phyloP scores from a whole-genome alignment of 2,329 filamentous ascomycete species.

The Penicillium sp. region DNA sequence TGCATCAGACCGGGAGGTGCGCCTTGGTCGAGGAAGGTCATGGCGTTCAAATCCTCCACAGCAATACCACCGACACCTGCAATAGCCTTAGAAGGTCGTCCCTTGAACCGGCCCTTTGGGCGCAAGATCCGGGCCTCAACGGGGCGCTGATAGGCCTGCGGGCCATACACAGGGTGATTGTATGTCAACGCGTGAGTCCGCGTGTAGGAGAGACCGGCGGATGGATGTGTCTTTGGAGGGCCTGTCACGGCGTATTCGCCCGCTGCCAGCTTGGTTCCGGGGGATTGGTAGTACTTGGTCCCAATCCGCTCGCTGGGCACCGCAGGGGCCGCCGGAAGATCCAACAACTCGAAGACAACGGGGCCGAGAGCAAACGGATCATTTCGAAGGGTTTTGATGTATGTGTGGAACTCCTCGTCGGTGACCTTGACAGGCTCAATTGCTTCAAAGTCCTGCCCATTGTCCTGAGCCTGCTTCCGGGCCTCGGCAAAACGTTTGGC shows the following conservation, averaged over 20 bases:
- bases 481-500: slow-evolving; percentile 33
- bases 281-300: slow-evolving; percentile 34
- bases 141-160: slow-evolving; percentile 50
- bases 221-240: slow-evolving; percentile 60
- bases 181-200: slow-evolving; percentile 51
- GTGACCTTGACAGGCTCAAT: slow-evolving; percentile 30
- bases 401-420: slow-evolving; percentile 45
- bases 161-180: slow-evolving; percentile 59
- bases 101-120: slow-evolving; percentile 39
- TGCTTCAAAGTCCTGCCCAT: slow-evolving; percentile 34
- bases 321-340: slow-evolving; percentile 48
- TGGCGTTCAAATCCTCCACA: slow-evolving; percentile 36
- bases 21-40: slow-evolving; percentile 31
- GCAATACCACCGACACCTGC: slow-evolving; percentile 42
- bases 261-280: slow-evolving; percentile 33
- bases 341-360: slow-evolving; percentile 53
- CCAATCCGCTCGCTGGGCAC: slow-evolving; percentile 34
- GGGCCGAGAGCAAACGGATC: slow-evolving; percentile 47
- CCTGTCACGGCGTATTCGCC: slow-evolving; percentile 44
- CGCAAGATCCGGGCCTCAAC: slow-evolving; percentile 55
- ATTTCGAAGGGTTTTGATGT: slow-evolving; percentile 43
- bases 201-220: slow-evolving; percentile 59
- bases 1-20: slow-evolving; percentile 40
- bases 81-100: slow-evolving; percentile 30
- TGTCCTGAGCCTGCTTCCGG: slow-evolving; percentile 38